Base-by-base conservation (phyloP, 2,329 filamentous ascomycete species). In the Pyrenophora teres region DNA sequence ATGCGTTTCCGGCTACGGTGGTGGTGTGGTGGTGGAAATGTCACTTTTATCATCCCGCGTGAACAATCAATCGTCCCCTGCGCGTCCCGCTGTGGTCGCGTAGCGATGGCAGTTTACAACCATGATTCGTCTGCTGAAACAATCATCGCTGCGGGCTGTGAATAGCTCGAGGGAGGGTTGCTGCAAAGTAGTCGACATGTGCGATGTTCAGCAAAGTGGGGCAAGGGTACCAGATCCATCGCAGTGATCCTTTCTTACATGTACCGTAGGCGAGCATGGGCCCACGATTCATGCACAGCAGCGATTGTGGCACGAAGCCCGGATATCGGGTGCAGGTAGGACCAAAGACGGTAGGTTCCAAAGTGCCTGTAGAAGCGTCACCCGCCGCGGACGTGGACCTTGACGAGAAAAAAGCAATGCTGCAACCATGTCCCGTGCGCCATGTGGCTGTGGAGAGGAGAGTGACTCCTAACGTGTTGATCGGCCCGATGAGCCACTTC, bases 81-180 rank as follows among this genome's bases (percentile, higher is more conserved):
- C 43, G 39, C 33, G 25, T 42, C 27, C 39, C 50, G 39, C 35
- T 48, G 33, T 51, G 27, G 15, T 46, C 23, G 43, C 43, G 25
- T 41, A 27, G 36, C 33, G 15, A 37, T 23, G 23, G 16, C 16
- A 3, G 21, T 19, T 37, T 21, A 30, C n/a, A 27, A 23, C 32
- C 6, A 18, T 32, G 33, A 31, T 41, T 41, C 23, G 43, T 31
- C 19, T 30, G 19, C 5, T 40, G 38, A 27, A 36, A 42, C 43
- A 18, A 23, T 33, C 23, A 33, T 12, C 25, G 32, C 43, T 32
- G 37, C 37, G 42, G 31, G 18, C 16, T 38, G 38, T 23, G 25
- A 33, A 13, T 30, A 15, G 10, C 13, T 16, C 19, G 13, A 40
- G 30, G 36, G 39, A 48, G n/a, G 30, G 44, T 35, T 36, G 50